Evolutionary conservation across 495 filamentous ascomycete species (phyloP).

Genomic region (Cladorrhinum samala): DNA sequence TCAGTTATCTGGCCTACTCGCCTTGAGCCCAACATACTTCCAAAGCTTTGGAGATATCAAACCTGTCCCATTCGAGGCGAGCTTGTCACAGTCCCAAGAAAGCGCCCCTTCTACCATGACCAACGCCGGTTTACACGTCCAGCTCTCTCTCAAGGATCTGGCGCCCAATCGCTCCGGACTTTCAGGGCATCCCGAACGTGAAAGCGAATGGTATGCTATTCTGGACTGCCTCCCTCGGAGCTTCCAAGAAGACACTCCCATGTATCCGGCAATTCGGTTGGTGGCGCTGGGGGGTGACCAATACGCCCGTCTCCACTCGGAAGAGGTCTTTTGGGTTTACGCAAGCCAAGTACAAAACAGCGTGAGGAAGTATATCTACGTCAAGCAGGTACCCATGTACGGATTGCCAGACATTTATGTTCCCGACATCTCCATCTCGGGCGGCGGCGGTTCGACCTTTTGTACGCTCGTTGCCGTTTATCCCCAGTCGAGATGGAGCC

Average conservation of each 20-base stretch:
- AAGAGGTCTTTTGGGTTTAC: background rate
- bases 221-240: background rate
- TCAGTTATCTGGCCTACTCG: background rate
- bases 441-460: background rate
- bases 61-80: background rate
- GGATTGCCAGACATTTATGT: background rate
- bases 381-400: background rate
- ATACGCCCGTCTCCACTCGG: background rate
- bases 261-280: background rate
- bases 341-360: background rate
- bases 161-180: background rate
- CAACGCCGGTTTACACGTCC: background rate
- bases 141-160: background rate
- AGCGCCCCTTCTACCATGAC: constrained; percentile 2
- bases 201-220: background rate
- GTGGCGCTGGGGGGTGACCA: background rate
- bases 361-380: background rate
- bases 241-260: background rate
- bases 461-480: background rate
- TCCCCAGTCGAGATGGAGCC: background rate
- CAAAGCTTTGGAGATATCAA: background rate
- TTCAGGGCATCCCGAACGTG: no score
- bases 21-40: background rate
- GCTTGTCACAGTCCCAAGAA: background rate
- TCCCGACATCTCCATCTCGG: background rate